Evolutionary conservation across 208 protist genomes (phyloP).

Genomic region (Borovskyia barvae): DNA sequence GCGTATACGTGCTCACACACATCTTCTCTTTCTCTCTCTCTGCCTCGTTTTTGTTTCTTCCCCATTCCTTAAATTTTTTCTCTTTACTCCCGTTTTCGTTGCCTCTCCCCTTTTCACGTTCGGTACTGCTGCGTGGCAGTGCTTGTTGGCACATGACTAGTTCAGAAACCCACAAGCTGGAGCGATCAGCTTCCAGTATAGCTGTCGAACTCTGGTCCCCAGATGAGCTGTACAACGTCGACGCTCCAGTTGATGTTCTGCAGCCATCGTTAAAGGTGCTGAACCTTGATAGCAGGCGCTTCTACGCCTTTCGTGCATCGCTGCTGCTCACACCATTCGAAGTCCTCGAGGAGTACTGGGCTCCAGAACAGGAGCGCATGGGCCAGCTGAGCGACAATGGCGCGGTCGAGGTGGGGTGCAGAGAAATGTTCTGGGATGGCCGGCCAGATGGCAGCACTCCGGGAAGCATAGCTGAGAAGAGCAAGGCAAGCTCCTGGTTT

Average conservation of each 20-base stretch:
- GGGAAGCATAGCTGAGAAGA: slow-evolving; percentile 22
- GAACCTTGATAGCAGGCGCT: neutral
- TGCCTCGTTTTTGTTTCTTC: neutral
- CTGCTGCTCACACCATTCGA: slow-evolving; percentile 21
- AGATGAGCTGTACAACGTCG: slow-evolving; percentile 22
- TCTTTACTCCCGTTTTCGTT: neutral
- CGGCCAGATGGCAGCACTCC: slow-evolving; percentile 3
- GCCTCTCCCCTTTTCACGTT: neutral
- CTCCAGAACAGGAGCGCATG: slow-evolving; percentile 1
- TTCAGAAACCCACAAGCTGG: slow-evolving; percentile 1
- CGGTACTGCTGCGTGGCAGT: neutral
- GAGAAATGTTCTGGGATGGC: slow-evolving; percentile 6
- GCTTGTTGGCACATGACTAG: neutral
- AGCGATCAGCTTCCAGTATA: slow-evolving; percentile 7
- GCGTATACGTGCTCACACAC: too few species aligned
- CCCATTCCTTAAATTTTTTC: neutral
- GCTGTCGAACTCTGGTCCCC: slow-evolving; percentile 25
- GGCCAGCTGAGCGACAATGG: slow-evolving; percentile 5
- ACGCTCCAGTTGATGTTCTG: slow-evolving; percentile 14
- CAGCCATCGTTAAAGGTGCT: slow-evolving; percentile 12
- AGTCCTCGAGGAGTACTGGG: slow-evolving; percentile 16
- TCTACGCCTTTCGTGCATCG: slow-evolving; percentile 20
- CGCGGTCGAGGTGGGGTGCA: slow-evolving; percentile 3
- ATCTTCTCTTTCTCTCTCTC: neutral
- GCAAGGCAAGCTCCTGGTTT: slow-evolving; percentile 16